Conservation (phyloP, 2,329 filamentous ascomycete genomes). For the Xylariomycetidae sp. region DNA sequence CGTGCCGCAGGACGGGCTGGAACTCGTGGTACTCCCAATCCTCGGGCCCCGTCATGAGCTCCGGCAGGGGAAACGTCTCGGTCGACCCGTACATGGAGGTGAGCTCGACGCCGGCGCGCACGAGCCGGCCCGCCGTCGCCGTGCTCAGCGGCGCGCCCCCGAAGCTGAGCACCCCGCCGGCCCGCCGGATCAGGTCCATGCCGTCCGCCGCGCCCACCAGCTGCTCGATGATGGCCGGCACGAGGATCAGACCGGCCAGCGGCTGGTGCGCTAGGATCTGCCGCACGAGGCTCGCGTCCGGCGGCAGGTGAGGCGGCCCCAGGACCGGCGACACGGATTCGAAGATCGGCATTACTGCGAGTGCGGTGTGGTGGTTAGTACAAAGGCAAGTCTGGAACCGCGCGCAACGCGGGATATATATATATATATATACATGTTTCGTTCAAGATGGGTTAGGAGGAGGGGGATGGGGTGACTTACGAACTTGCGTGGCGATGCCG, state of each 20-base stretch:
- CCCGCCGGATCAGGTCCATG: slow-evolving; percentile 8
- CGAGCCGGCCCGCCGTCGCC: slow-evolving; percentile 6
- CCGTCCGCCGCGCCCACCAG: slow-evolving; percentile 4
- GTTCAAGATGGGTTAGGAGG: too few species aligned
- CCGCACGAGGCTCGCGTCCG: slow-evolving; percentile 12
- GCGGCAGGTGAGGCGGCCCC: slow-evolving; percentile 13
- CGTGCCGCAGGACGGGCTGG: slow-evolving; percentile 14
- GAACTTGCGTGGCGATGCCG: too few species aligned
- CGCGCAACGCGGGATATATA: too few species aligned
- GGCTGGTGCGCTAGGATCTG: slow-evolving; percentile 10
- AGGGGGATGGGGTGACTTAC: too few species aligned
- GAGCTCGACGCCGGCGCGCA: slow-evolving; percentile 8
- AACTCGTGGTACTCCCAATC: slow-evolving; percentile 31
- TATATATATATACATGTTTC: too few species aligned
- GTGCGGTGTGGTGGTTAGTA: too few species aligned
- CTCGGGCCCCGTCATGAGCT: slow-evolving; percentile 10
- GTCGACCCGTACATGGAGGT: slow-evolving; percentile 18
- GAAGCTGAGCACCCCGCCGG: slow-evolving; percentile 13
- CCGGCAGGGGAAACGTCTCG: slow-evolving; percentile 13
- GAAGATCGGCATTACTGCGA: slow-evolving; percentile 13
- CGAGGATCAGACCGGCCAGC: slow-evolving; percentile 9
- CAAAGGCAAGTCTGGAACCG: too few species aligned
- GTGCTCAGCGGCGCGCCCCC: slow-evolving; percentile 12
- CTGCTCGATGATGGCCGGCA: neutral
- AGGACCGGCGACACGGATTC: slow-evolving; percentile 11